phyloP scores from a whole-genome alignment of 2,329 filamentous ascomycete genomes.

The Clarireedia monteithiana region DNA sequence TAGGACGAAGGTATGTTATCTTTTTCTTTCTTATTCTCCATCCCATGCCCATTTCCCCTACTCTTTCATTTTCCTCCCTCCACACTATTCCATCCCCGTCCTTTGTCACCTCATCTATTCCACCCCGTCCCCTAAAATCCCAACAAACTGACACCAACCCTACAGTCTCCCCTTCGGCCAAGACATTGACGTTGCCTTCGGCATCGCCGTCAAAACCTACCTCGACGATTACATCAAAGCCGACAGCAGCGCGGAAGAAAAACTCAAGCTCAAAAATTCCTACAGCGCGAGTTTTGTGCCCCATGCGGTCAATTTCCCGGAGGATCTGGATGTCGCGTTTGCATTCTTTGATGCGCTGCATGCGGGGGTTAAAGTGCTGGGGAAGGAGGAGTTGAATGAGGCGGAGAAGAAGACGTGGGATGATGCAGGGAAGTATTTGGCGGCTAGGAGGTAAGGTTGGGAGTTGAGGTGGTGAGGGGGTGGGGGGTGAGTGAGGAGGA shows the following conservation, averaged over 20 bases:
- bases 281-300: conserved; percentile 46
- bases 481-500: neutral
- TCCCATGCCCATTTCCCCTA: conserved; percentile 6
- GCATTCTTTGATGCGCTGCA: conserved; percentile 51
- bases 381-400: conserved; percentile 39
- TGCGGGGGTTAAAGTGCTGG: conserved; percentile 48
- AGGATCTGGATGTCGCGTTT: conserved; percentile 51
- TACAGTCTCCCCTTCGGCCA: conserved; percentile 56
- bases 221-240: conserved; percentile 61
- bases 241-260: conserved; percentile 43
- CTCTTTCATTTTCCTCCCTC: neutral
- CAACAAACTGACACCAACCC: neutral
- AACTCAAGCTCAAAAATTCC: conserved; percentile 37
- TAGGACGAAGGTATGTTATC: conserved; percentile 60
- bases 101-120: no score
- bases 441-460: neutral
- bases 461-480: neutral
- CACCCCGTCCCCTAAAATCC: neutral
- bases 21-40: neutral
- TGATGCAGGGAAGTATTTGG: conserved; percentile 32
- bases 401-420: conserved; percentile 46
- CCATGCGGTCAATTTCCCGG: conserved; percentile 47
- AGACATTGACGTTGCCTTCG: conserved; percentile 67
- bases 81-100: no score
- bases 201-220: conserved; percentile 73